These are phyloP conservation scores for Annulohypoxylon nitens DNA, from an alignment of 495 filamentous ascomycete genomes.

Conservation along the genomic window DNA sequence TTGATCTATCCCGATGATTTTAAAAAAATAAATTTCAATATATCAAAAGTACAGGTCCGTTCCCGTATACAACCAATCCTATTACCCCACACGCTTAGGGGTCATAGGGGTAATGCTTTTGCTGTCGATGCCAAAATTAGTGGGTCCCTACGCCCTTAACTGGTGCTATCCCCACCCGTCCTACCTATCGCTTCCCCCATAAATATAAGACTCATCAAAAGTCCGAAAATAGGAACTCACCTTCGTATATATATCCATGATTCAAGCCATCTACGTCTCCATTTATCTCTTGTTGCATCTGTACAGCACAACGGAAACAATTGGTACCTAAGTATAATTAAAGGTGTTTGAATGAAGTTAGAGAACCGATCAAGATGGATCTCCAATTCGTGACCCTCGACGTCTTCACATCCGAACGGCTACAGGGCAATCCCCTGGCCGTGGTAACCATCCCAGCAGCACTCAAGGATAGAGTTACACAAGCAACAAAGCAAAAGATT, in stretches of 20 bases:
- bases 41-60: no score
- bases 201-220: slow-evolving; percentile 15
- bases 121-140: slow-evolving; percentile 11
- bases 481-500: slow-evolving; percentile 72
- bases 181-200: slow-evolving; percentile 4
- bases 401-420: slow-evolving; percentile 72
- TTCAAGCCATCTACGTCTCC: neutral
- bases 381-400: slow-evolving; percentile 72
- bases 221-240: slow-evolving; percentile 28
- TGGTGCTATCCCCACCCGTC: slow-evolving; percentile 21
- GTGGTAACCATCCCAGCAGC: slow-evolving; percentile 66
- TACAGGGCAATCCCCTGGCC: slow-evolving; percentile 76
- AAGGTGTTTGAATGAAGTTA: neutral
- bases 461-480: slow-evolving; percentile 52
- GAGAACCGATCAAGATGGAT: slow-evolving; percentile 47
- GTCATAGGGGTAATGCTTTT: neutral
- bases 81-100: neutral
- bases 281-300: neutral
- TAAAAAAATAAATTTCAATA: no score
- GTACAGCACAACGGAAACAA: slow-evolving; percentile 1
- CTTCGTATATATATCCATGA: slow-evolving; percentile 9
- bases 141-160: slow-evolving; percentile 30
- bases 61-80: neutral
- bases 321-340: neutral
- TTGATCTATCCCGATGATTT: neutral